These are phyloP conservation scores for Volvox africanus DNA, from an alignment of 139 green algal genomes.

Conservation along the genomic window DNA sequence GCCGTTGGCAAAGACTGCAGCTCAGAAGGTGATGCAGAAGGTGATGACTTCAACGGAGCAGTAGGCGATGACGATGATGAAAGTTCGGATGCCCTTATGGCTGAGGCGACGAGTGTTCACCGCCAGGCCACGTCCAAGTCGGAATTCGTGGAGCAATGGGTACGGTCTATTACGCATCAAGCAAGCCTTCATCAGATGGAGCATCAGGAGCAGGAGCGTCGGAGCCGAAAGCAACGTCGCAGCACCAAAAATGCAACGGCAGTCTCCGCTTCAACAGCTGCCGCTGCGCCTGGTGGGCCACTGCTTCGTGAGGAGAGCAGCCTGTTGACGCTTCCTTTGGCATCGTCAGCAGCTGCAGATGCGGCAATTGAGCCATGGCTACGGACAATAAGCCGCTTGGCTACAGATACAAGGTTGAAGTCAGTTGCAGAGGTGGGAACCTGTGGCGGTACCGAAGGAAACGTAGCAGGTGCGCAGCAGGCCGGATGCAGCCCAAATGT, in stretches of 20 bases:
- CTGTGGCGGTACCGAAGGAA: neutral
- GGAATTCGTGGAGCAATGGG: constrained; percentile 52
- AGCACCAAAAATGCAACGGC: neutral
- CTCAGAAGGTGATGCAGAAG: too few species aligned
- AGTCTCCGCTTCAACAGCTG: neutral
- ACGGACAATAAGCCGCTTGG: neutral
- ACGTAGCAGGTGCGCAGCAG: neutral
- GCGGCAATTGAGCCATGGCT: neutral
- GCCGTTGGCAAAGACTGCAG: too few species aligned
- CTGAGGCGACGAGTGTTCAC: constrained; percentile 14
- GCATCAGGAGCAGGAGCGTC: neutral
- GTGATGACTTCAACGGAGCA: neutral
- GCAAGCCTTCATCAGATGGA: neutral
- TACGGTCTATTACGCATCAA: constrained; percentile 16
- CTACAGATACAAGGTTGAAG: neutral
- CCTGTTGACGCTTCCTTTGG: neutral
- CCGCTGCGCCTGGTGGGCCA: neutral
- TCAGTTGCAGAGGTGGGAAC: neutral
- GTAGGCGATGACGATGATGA: neutral
- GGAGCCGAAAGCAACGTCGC: neutral
- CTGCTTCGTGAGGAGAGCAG: neutral
- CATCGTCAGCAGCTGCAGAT: neutral
- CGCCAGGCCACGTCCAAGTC: neutral
- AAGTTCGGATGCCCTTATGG: neutral
- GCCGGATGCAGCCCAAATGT: neutral